Evolutionary conservation across 805 yeast species (phyloP), one percentile per base, ranked within the genome.

Genomic region (Hermanozyma aechmeae): DNA sequence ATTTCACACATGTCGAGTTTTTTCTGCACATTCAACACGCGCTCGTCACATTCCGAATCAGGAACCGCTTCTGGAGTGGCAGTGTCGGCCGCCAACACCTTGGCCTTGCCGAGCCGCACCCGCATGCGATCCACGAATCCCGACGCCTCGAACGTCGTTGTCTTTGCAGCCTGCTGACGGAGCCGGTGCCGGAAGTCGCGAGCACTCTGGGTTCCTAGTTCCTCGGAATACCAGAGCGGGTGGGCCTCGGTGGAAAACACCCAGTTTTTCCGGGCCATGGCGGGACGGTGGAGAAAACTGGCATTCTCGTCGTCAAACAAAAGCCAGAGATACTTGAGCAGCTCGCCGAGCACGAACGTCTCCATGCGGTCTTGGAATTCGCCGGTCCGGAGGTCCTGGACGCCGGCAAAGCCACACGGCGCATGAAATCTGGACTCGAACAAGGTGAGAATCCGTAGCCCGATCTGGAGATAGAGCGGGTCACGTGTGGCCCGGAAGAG

Each of bases 181-280:
- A 30, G 3, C 16, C 13, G 6, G 16, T 11, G 23, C 7, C 13
- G 25, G 13, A 21, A 14, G 13, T 17, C 23, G 9, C 22, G 20
- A 9, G 16, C 21, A 4, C 15, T 20, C 25, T 13, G 30, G 24
- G 23, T 23, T 5, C 39, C 39, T 13, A 13, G 39, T 39, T 34
- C 60, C 52, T 16, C 50, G 26, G 71, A 71, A 30, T 69, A 61
- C 94, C 95, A 84, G 37, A 86, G 50, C 3, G 95, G 95, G 51
- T 87, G 97, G 0, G 87, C 96, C 45, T 87, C 97, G 0, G 97
- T 87, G 9, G 89, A 72, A 51, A 86, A 80, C 1, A 76, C 70
- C 56, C 74, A 65, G 32, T 72, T 69, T 35, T 74, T 63, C 33
- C 71, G 47, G 24, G 67, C 60, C 46, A 62, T 53, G 11, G 33